Conservation (phyloP, 1,284 basidiomycete genomes). For the Mrakiaceae sp. region DNA sequence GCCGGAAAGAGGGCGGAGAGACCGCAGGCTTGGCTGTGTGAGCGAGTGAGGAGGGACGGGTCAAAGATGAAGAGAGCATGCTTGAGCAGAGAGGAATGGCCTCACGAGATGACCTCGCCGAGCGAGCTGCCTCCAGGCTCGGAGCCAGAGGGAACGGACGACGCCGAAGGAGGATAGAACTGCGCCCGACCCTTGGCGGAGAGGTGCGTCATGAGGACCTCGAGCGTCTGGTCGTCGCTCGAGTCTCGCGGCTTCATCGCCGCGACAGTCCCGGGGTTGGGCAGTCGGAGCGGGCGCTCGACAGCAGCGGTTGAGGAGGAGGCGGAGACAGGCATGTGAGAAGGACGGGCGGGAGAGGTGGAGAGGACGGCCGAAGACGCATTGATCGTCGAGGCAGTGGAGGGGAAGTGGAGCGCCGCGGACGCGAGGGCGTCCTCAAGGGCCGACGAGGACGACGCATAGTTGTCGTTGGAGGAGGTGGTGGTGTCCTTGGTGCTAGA, state of each 20-base stretch:
- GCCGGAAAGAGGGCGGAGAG: conserved; percentile 54
- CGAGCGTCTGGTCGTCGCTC: conserved; percentile 74
- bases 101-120: conserved; percentile 14
- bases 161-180: conserved; percentile 56
- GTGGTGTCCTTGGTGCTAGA: conserved; percentile 1
- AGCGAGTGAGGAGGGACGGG: not conserved
- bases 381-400: not conserved
- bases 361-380: not conserved
- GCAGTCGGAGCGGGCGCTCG: conserved; percentile 8
- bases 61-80: not conserved
- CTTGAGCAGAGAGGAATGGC: not conserved
- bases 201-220: conserved; percentile 97
- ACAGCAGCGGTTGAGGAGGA: not conserved
- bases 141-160: no score
- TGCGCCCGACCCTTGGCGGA: conserved; percentile 57
- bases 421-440: conserved; percentile 19
- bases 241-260: not conserved
- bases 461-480: conserved; percentile 1
- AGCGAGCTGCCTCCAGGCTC: not conserved
- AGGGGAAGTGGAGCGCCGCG: conserved; percentile 16
- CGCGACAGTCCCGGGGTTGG: not conserved
- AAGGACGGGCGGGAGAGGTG: not conserved
- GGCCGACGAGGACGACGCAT: conserved; percentile 20
- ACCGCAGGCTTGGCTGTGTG: conserved; percentile 12
- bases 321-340: not conserved